Evolutionary conservation across 495 filamentous ascomycete species (phyloP).

Genomic region (Apiosordaria backusii): DNA sequence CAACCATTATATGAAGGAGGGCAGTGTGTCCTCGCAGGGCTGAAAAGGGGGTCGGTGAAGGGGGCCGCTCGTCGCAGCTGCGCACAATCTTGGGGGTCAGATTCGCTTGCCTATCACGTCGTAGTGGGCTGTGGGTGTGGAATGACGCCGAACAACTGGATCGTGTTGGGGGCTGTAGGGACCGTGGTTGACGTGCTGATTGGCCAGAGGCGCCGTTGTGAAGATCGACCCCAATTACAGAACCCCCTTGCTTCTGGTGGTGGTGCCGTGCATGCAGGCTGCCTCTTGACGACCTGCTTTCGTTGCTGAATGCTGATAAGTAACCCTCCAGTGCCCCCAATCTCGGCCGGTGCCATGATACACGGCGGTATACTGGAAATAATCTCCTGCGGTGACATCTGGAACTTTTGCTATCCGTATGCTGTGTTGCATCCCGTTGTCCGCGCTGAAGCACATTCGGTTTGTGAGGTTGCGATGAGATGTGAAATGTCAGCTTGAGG

Average conservation of each 20-base stretch:
- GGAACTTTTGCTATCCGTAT: background rate
- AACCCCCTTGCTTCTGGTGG: background rate
- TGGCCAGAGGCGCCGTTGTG: slow-evolving; percentile 10
- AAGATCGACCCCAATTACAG: slow-evolving; percentile 14
- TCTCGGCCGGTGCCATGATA: background rate
- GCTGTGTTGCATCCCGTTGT: background rate
- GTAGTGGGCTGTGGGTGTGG: slow-evolving; percentile 11
- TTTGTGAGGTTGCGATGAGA: background rate
- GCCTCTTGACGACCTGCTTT: slow-evolving; percentile 10
- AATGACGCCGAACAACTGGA: slow-evolving; percentile 10
- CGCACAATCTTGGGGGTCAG: slow-evolving; percentile 18
- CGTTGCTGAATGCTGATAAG: background rate
- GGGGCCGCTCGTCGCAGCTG: slow-evolving; percentile 27
- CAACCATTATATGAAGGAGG: slow-evolving; percentile 2
- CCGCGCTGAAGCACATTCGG: background rate
- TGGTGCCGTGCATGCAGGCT: background rate
- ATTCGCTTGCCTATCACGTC: slow-evolving; percentile 21
- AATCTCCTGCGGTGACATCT: background rate
- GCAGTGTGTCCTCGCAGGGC: slow-evolving; percentile 12
- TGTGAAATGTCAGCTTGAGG: background rate
- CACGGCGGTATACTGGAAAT: background rate
- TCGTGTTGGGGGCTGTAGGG: slow-evolving; percentile 3
- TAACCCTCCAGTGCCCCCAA: background rate
- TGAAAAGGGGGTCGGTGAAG: slow-evolving; percentile 18
- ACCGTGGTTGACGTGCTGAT: slow-evolving; percentile 10